Percentiles rank a stretch among this genome's conserved stretches.
These are phyloP conservation scores for Epichloe typhina DNA, from an alignment of 2,329 filamentous ascomycete genomes.

Conservation along the genomic window DNA sequence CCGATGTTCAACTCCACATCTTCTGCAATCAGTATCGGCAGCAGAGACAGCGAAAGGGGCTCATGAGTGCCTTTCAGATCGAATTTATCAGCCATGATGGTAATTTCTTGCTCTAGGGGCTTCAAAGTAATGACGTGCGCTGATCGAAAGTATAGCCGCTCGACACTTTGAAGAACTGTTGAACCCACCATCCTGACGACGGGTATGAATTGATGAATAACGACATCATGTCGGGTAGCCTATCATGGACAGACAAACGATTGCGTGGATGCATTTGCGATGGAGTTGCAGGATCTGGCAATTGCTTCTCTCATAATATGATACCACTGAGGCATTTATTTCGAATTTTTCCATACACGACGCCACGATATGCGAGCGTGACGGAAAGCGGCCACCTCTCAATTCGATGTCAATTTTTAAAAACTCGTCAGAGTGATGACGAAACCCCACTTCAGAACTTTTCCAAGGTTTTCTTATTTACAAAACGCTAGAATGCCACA, in stretches of 20 bases:
- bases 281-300: background rate
- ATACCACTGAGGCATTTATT: background rate
- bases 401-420: background rate
- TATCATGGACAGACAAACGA: background rate
- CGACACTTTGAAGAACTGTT: conserved; percentile 30
- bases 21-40: conserved; percentile 44
- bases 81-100: conserved; percentile 31
- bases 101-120: conserved; percentile 8
- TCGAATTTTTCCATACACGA: background rate
- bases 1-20: conserved; percentile 43
- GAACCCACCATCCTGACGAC: conserved; percentile 5
- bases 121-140: background rate
- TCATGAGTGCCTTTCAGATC: conserved; percentile 36
- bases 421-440: background rate
- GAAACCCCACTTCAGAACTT: background rate
- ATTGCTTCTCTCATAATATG: background rate
- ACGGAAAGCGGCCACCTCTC: background rate
- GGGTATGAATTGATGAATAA: background rate
- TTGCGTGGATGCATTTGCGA: background rate
- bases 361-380: background rate
- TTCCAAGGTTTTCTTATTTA: background rate
- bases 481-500: conserved; percentile 1
- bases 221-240: background rate
- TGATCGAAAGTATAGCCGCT: conserved; percentile 14
- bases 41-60: conserved; percentile 35